Conservation (phyloP, 2,329 filamentous ascomycete species). For the Fusarium redolens region DNA sequence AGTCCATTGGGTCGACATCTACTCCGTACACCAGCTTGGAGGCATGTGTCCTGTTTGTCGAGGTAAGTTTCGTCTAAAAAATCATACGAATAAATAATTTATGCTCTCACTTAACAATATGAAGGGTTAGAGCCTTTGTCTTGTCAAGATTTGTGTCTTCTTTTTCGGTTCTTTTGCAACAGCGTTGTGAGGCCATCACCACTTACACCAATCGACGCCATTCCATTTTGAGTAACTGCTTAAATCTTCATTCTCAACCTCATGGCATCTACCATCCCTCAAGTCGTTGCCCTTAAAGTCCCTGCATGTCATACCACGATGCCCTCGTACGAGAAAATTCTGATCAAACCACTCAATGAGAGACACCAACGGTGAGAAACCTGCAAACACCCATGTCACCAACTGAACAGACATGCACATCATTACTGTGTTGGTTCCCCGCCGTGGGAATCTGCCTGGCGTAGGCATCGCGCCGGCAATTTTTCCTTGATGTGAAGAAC, state of each 20-base stretch:
- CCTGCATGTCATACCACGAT: slow-evolving; percentile 10
- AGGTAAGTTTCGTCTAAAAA: background rate
- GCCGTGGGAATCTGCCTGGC: background rate
- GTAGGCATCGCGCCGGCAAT: background rate
- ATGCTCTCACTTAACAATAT: no score
- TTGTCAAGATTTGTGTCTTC: background rate
- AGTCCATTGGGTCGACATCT: background rate
- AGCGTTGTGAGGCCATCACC: background rate
- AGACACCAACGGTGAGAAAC: background rate
- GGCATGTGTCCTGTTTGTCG: background rate
- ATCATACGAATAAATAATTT: background rate
- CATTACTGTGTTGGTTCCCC: slow-evolving; percentile 8
- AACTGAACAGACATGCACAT: slow-evolving; percentile 4
- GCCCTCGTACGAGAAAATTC: background rate
- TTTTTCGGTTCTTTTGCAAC: no score
- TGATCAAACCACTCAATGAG: background rate
- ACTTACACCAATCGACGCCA: background rate
- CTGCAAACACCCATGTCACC: background rate
- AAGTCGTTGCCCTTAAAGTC: background rate
- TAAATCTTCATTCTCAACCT: background rate
- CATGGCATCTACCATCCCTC: background rate
- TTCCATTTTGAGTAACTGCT: background rate
- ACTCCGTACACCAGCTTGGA: no score
- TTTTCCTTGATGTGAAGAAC: background rate
- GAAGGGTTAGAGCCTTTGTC: background rate